Conservation (phyloP, 192 early-diverging fungal genomes). For the Geranomyces variabilis region DNA sequence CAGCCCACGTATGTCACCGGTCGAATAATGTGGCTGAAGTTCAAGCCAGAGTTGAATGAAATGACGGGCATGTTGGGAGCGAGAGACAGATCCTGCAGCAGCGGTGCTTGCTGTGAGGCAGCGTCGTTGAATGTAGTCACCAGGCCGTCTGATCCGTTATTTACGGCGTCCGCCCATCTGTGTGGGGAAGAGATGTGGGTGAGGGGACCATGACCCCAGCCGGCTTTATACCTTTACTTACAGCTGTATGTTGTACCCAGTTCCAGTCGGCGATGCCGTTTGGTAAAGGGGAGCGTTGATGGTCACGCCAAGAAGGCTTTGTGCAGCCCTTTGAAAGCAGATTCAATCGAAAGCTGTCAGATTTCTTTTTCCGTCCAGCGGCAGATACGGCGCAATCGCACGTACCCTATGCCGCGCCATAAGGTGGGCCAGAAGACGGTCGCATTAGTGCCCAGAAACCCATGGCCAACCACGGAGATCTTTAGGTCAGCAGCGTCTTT, state of each 20-base stretch:
- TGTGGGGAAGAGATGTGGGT: too few relatives aligned
- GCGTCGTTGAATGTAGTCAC: not conserved
- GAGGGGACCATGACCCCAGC: too few relatives aligned
- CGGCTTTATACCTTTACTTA: too few relatives aligned
- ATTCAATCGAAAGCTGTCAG: too few relatives aligned
- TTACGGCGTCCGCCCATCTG: not conserved
- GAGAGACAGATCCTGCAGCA: not conserved
- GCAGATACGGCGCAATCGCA: not conserved
- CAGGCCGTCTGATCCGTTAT: not conserved
- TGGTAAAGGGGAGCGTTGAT: not conserved
- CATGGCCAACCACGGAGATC: not conserved
- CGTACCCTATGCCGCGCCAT: not conserved
- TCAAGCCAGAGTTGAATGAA: not conserved
- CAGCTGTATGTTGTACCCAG: not conserved
- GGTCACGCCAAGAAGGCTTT: not conserved
- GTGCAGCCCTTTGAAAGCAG: too few relatives aligned
- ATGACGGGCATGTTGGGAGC: conserved; percentile 2
- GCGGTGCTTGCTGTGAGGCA: not conserved
- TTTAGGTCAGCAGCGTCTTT: not conserved
- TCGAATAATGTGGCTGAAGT: not conserved
- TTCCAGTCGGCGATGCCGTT: not conserved
- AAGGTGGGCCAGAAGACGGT: not conserved
- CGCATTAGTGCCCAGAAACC: not conserved
- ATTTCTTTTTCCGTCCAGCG: too few relatives aligned
- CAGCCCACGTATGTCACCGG: not conserved